Percentiles rank a stretch among this genome's conserved stretches.
These are phyloP conservation scores for Lepiota venenata DNA, from an alignment of 768 basidiomycete genomes.

Conservation along the genomic window DNA sequence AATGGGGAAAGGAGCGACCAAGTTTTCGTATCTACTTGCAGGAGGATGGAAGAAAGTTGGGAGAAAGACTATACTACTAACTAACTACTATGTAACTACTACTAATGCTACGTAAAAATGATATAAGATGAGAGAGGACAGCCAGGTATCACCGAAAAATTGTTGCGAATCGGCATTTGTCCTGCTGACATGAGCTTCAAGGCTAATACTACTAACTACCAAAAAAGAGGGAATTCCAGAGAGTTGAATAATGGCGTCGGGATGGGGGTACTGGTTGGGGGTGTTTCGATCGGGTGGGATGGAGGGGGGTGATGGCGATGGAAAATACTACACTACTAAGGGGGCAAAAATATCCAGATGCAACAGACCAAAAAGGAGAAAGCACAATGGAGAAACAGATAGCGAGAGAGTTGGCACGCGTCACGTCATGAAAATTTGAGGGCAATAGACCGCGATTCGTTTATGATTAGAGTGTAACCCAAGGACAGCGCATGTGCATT, in stretches of 20 bases:
- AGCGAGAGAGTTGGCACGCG: constrained; percentile 5
- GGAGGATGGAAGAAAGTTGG: constrained; percentile 33
- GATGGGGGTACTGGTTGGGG: neutral
- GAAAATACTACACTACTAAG: constrained; percentile 33
- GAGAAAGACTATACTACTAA: constrained; percentile 43
- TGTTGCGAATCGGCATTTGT: constrained; percentile 5
- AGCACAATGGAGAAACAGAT: constrained; percentile 17
- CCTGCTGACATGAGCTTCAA: constrained; percentile 2
- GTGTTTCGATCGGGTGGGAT: neutral
- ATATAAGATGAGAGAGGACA: constrained; percentile 17
- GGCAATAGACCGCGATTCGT: constrained; percentile 4
- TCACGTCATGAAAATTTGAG: constrained; percentile 6
- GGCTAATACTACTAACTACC: constrained; percentile 18
- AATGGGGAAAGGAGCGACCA: constrained; percentile 5
- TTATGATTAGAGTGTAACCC: constrained; percentile 6
- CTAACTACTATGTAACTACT: constrained; percentile 38
- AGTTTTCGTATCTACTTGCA: constrained; percentile 47
- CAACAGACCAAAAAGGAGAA: constrained; percentile 37
- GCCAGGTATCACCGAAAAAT: neutral
- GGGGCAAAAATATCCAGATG: constrained; percentile 38
- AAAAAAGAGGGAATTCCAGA: constrained; percentile 12
- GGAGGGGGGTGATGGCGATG: constrained; percentile 11
- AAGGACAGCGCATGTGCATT: neutral
- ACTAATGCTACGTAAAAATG: constrained; percentile 52
- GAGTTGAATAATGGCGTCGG: neutral